phyloP scores from a whole-genome alignment of 2,329 filamentous ascomycete genomes.

The Epichloe brachyelytri region DNA sequence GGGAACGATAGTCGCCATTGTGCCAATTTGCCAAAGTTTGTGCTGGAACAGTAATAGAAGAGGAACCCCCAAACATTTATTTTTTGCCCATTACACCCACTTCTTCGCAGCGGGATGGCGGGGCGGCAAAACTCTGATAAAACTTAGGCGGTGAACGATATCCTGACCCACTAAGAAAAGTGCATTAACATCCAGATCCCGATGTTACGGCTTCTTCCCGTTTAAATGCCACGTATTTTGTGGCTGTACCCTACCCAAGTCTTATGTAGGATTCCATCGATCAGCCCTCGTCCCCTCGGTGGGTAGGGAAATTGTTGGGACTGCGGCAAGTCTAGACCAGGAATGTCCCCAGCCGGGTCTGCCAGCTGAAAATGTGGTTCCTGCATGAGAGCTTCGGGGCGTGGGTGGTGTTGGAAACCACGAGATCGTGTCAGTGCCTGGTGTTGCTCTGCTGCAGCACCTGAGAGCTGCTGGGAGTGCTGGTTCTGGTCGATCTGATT shows the following conservation, averaged over 20 bases:
- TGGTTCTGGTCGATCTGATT: background rate
- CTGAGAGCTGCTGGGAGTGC: background rate
- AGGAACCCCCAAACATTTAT: background rate
- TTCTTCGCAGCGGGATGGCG: background rate
- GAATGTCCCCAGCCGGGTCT: constrained; percentile 5
- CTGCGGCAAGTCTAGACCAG: constrained; percentile 5
- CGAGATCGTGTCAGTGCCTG: constrained; percentile 3
- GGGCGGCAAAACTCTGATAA: constrained; percentile 13
- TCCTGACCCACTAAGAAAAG: background rate
- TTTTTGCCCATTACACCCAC: background rate
- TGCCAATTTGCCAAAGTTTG: background rate
- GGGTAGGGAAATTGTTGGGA: constrained; percentile 18
- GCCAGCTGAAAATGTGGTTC: constrained; percentile 17
- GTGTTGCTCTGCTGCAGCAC: constrained; percentile 7
- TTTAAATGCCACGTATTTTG: background rate
- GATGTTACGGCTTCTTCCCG: too few relatives aligned
- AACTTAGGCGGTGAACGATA: constrained; percentile 15
- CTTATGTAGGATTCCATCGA: constrained; percentile 6
- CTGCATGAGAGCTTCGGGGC: constrained; percentile 15
- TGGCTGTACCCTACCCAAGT: background rate
- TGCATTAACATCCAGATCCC: background rate
- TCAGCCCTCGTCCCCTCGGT: constrained; percentile 18
- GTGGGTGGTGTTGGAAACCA: constrained; percentile 3
- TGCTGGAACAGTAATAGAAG: background rate
- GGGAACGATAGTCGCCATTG: constrained; percentile 73